phyloP scores from a whole-genome alignment of 73 alveolate species.

The Symbiodinium pilosum region DNA sequence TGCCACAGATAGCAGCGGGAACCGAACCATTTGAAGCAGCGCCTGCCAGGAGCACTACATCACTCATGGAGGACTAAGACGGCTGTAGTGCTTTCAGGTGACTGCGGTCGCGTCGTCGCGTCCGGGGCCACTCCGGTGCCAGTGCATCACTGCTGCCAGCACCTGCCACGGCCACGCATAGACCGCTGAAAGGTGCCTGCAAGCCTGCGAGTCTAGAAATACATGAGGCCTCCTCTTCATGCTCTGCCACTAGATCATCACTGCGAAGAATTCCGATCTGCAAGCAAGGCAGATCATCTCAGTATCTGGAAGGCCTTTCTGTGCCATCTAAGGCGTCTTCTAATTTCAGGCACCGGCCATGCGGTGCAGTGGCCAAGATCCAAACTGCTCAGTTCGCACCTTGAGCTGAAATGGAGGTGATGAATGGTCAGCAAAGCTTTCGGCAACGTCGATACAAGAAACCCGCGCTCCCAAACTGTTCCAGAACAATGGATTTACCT shows the following conservation, averaged over 20 bases:
- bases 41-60: constrained; percentile 13
- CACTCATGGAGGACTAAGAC: too few species aligned
- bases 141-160: constrained; percentile 91
- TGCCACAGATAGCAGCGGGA: constrained; percentile 61
- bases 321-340: too few species aligned
- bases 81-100: background rate
- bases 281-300: too few species aligned
- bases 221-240: constrained; percentile 71
- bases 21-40: constrained; percentile 89
- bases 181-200: too few species aligned
- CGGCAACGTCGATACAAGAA: background rate
- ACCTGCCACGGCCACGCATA: constrained; percentile 16
- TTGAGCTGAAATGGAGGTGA: background rate
- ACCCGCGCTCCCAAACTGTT: too few species aligned
- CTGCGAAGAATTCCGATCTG: constrained; percentile 77
- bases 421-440: background rate
- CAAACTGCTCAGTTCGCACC: constrained; percentile 90
- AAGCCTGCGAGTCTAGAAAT: background rate
- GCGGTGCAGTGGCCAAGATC: constrained; percentile 88
- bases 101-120: constrained; percentile 82
- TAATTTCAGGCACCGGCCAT: background rate
- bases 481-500: background rate
- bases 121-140: constrained; percentile 89
- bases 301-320: too few species aligned
- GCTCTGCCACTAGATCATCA: constrained; percentile 79